Evolutionary conservation across 2,329 filamentous ascomycete species (phyloP), one percentile per base, ranked within the genome.

Genomic region (Gliomastix tumulicola): DNA sequence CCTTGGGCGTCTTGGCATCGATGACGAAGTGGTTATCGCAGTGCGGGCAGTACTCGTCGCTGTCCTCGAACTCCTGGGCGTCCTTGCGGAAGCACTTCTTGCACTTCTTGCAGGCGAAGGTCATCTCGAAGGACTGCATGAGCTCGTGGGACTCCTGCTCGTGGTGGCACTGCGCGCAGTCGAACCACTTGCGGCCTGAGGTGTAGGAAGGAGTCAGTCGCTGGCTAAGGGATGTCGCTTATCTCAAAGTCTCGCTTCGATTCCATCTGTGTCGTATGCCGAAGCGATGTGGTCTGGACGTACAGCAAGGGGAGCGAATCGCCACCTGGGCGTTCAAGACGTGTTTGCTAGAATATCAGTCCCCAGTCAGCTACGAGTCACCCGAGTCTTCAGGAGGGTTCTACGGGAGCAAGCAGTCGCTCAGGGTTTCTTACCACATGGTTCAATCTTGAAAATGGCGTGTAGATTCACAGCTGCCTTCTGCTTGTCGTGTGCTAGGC

Each of bases 11-110:
- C 49, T 84, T 63, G 35, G 92, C 94, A 5, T 97, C 89, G 45
- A 98, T 71, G 27, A 98, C 84, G 56, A 89, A 98, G 64, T 98
- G 94, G 66, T 98, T 98, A 59, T 98, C 92, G 69, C 92, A 98
- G 67, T 96, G 87, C 17, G 92, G 94, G 69, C 92, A 98, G 72
- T 94, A 98, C 61, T 98, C 94, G 66, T 98, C 92, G 57, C 86
- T 83, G 50, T 98, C 92, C 49, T 98, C 92, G 51, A 95, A 96
- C 59, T 95, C 86, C 46, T 78, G 68, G 32, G 84, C 84, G 53
- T 98, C 87, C 59, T 97, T 98, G 49, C 92, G 84, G 71, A 98
- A 98, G 63, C 83, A 89, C 66, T 98, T 98, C 50, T 84, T 89
- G 79, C 92, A 98, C 69, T 98, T 98, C 54, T 98, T 98, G 76